These are phyloP conservation scores for Alternaria postmessia DNA, from an alignment of 2,329 filamentous ascomycete species.

Conservation along the genomic window DNA sequence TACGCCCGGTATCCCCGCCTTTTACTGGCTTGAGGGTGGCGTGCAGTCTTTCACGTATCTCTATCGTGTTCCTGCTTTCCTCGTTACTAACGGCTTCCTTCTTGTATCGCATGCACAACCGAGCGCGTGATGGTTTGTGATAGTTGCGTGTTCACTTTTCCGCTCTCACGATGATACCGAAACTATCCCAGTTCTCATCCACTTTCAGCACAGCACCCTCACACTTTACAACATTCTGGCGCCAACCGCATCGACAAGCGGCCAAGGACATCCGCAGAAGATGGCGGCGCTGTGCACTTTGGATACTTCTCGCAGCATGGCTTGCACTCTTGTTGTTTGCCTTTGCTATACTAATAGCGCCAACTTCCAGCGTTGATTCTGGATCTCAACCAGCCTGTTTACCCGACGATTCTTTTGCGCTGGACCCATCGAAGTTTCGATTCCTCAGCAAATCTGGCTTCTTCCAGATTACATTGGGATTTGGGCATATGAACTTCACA, in stretches of 20 bases:
- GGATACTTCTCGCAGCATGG: conserved; percentile 4
- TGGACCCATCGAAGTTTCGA: conserved; percentile 10
- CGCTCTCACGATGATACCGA: not conserved
- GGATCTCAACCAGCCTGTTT: conserved; percentile 3
- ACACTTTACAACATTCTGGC: not conserved
- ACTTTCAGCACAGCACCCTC: not conserved
- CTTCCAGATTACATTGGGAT: conserved; percentile 33
- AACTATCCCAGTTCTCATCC: not conserved
- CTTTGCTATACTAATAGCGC: not conserved
- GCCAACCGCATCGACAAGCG: conserved; percentile 5
- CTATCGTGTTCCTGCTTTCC: not conserved
- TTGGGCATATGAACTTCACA: conserved; percentile 22
- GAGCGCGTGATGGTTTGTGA: not conserved
- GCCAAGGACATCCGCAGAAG: conserved; percentile 4
- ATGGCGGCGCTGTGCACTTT: conserved; percentile 5
- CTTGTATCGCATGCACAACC: not conserved
- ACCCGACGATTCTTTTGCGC: conserved; percentile 18
- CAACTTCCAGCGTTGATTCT: not conserved
- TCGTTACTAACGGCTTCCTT: not conserved
- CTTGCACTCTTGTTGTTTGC: not conserved
- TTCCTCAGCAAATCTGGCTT: conserved; percentile 21
- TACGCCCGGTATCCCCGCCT: not conserved
- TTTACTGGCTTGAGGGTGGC: not conserved
- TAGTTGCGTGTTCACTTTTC: not conserved
- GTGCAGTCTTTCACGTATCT: not conserved